Evolutionary conservation across 495 filamentous ascomycete genomes (phyloP).

Genomic region (Pseudevernia furfuracea): DNA sequence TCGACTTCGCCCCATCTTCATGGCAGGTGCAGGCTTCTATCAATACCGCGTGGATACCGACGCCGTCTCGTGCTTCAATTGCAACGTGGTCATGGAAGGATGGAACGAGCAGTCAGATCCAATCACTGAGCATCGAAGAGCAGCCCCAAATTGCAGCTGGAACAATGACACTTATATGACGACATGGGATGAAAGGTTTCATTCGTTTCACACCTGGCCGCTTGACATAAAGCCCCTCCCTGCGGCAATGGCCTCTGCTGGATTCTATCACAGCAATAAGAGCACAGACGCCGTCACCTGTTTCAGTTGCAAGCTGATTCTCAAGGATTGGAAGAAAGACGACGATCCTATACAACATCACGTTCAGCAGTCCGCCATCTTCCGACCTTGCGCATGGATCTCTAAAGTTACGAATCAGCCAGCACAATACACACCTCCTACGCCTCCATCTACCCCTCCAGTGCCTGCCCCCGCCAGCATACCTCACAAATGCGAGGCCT

Average conservation of each 20-base stretch:
- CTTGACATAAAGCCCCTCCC: slow-evolving; percentile 15
- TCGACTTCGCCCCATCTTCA: slow-evolving; percentile 14
- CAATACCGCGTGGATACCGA: slow-evolving; percentile 12
- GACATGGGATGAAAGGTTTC: slow-evolving; percentile 12
- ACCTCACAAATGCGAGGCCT: slow-evolving; percentile 16
- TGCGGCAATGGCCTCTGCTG: slow-evolving; percentile 18
- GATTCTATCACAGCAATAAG: slow-evolving; percentile 22
- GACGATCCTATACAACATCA: slow-evolving; percentile 19
- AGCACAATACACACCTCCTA: slow-evolving; percentile 8
- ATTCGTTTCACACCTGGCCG: slow-evolving; percentile 21
- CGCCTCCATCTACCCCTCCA: slow-evolving; percentile 6
- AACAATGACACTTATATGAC: slow-evolving; percentile 19
- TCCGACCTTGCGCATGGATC: slow-evolving; percentile 12
- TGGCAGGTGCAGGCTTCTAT: slow-evolving; percentile 24
- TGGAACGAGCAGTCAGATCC: slow-evolving; percentile 19
- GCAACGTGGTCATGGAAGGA: slow-evolving; percentile 12
- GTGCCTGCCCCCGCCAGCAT: background rate
- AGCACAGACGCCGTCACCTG: slow-evolving; percentile 17
- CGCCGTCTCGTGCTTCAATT: slow-evolving; percentile 23
- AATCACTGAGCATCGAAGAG: slow-evolving; percentile 15
- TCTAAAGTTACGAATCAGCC: slow-evolving; percentile 10
- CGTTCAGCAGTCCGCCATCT: background rate
- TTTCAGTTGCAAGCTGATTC: slow-evolving; percentile 14
- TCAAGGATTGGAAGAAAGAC: slow-evolving; percentile 13
- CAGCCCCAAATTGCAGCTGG: slow-evolving; percentile 10